Conservation (phyloP, 129 eudicot species). For the Pulicaria dysenterica region DNA sequence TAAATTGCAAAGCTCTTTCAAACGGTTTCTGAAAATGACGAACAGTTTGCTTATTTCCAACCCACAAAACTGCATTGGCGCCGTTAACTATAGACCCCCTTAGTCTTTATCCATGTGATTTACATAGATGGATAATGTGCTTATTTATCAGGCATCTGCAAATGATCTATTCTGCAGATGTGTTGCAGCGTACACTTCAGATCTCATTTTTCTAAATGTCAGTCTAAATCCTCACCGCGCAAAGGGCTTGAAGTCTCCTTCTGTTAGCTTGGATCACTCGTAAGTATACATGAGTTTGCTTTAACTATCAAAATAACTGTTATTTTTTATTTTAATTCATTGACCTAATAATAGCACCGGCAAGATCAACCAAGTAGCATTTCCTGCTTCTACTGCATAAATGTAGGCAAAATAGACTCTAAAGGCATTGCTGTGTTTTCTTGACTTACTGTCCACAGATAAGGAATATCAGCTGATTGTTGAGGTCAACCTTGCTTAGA, state of each 20-base stretch:
- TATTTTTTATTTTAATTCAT: slow-evolving; percentile 1
- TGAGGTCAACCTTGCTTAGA: background rate
- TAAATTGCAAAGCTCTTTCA: too few species aligned
- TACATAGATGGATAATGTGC: background rate
- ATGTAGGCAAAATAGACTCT: background rate
- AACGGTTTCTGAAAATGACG: too few species aligned
- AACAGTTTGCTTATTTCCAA: too few species aligned
- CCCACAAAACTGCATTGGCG: too few species aligned
- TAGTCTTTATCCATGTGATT: slow-evolving; percentile 3
- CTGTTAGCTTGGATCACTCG: slow-evolving; percentile 94
- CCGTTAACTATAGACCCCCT: background rate
- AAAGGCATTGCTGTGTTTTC: background rate
- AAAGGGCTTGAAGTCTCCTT: slow-evolving; percentile 61
- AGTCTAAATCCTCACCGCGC: slow-evolving; percentile 89
- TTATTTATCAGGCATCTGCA: slow-evolving; percentile 16
- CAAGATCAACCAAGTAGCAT: background rate
- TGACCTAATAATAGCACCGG: background rate
- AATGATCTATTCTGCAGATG: slow-evolving; percentile 60
- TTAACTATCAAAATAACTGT: slow-evolving; percentile 9
- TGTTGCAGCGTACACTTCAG: slow-evolving; percentile 86
- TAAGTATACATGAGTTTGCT: slow-evolving; percentile 42
- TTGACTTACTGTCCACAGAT: background rate
- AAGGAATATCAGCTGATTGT: background rate
- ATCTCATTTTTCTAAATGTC: slow-evolving; percentile 68
- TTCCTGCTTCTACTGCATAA: background rate